phyloP scores from a whole-genome alignment of 2,329 filamentous ascomycete species.

The Triangularia setosa region DNA sequence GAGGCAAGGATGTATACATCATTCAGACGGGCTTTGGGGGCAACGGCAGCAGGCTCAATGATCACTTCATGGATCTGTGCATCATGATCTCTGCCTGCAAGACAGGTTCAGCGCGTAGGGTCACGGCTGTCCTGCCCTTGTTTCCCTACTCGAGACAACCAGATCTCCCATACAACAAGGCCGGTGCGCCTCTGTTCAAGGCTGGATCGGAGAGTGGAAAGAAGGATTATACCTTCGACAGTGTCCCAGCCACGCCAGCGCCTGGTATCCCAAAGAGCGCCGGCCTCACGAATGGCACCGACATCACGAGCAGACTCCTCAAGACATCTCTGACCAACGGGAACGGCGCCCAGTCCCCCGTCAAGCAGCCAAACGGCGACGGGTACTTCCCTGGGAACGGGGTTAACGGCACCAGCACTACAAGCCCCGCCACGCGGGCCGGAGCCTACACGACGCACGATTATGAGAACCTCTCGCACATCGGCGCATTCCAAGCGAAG shows the following conservation, averaged over 20 bases:
- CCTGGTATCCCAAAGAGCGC: constrained; percentile 63
- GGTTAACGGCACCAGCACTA: background rate
- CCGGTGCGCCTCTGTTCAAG: constrained; percentile 73
- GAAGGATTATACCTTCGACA: constrained; percentile 76
- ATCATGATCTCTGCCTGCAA: constrained; percentile 98
- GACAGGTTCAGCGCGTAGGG: constrained; percentile 74
- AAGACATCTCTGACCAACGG: constrained; percentile 59
- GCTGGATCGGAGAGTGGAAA: constrained; percentile 48
- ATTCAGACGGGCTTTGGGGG: constrained; percentile 70
- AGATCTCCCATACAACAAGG: constrained; percentile 94
- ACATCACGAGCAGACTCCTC: constrained; percentile 70
- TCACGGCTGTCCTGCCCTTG: constrained; percentile 89
- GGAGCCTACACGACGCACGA: constrained; percentile 58
- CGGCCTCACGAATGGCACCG: constrained; percentile 63
- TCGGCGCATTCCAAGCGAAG: constrained; percentile 66
- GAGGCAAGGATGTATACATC: constrained; percentile 98
- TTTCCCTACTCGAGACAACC: constrained; percentile 97
- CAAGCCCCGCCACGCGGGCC: background rate
- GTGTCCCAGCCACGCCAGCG: constrained; percentile 79
- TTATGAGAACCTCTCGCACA: constrained; percentile 54
- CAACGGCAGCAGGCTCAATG: constrained; percentile 80
- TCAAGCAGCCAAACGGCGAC: constrained; percentile 18
- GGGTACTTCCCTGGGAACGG: constrained; percentile 12
- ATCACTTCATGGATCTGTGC: constrained; percentile 92
- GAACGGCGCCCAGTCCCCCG: constrained; percentile 33